These are phyloP conservation scores for Saccharomyces jurei DNA, from an alignment of 805 yeast species.

Conservation along the genomic window DNA sequence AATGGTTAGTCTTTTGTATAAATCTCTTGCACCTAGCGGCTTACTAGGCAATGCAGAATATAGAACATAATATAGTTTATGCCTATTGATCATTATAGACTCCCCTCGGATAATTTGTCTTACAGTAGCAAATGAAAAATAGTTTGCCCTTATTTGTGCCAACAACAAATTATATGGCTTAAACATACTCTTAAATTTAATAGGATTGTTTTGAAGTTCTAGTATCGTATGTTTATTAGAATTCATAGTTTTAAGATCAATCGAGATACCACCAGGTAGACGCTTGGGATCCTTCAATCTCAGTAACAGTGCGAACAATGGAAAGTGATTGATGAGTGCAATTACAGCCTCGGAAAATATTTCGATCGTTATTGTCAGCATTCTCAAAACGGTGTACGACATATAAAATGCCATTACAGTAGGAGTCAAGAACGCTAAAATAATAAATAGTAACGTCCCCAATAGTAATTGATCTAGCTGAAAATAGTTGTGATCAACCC, in stretches of 20 bases:
- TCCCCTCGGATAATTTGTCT: slow-evolving; percentile 37
- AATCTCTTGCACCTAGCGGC: slow-evolving; percentile 20
- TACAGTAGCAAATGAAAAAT: slow-evolving; percentile 36
- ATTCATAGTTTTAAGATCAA: slow-evolving; percentile 6
- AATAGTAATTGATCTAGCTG: slow-evolving; percentile 78
- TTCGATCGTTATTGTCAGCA: slow-evolving; percentile 40
- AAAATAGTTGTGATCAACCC: slow-evolving; percentile 80
- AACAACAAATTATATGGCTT: slow-evolving; percentile 39
- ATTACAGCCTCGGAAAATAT: slow-evolving; percentile 51
- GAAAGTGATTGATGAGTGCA: slow-evolving; percentile 71
- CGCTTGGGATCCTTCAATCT: slow-evolving; percentile 72
- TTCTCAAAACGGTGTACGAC: slow-evolving; percentile 55
- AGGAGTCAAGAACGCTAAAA: slow-evolving; percentile 70
- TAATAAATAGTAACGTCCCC: slow-evolving; percentile 83
- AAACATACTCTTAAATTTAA: slow-evolving; percentile 39
- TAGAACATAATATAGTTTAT: slow-evolving; percentile 40
- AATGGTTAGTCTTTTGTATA: neutral
- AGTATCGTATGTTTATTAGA: slow-evolving; percentile 13
- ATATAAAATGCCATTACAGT: slow-evolving; percentile 80
- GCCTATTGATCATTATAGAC: slow-evolving; percentile 39
- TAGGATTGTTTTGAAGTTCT: slow-evolving; percentile 37
- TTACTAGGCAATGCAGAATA: slow-evolving; percentile 45
- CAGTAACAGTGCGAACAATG: slow-evolving; percentile 72
- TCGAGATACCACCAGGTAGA: slow-evolving; percentile 50
- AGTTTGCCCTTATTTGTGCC: slow-evolving; percentile 34